These are phyloP conservation scores for Lithospermum erythrorhizon DNA, from an alignment of 257 asterid genomes.

Conservation along the genomic window DNA sequence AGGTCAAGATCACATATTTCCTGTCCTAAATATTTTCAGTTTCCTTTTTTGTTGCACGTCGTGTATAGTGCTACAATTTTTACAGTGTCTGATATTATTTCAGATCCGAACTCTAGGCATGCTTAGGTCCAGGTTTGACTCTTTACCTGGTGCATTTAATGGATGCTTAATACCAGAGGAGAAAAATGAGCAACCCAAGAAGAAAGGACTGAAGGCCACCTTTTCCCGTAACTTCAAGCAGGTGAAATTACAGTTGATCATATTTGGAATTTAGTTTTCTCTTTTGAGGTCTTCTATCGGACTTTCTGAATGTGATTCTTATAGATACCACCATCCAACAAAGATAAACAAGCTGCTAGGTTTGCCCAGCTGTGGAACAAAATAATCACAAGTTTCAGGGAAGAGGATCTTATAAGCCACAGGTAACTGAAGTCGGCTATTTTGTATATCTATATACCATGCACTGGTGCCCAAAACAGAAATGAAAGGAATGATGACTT, in stretches of 20 bases:
- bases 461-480: no score
- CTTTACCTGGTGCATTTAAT: constrained; percentile 93
- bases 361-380: constrained; percentile 99
- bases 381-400: constrained; percentile 92
- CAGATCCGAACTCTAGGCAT: constrained; percentile 96
- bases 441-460: not conserved
- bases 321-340: constrained; percentile 76
- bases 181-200: constrained; percentile 57
- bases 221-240: constrained; percentile 75
- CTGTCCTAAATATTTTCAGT: not conserved
- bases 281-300: constrained; percentile 7
- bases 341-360: constrained; percentile 88
- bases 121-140: constrained; percentile 87
- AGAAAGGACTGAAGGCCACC: constrained; percentile 92
- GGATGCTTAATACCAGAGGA: constrained; percentile 85
- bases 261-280: not conserved
- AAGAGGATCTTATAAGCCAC: constrained; percentile 92
- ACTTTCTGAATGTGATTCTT: constrained; percentile 14
- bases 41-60: not conserved
- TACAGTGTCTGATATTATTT: constrained; percentile 6
- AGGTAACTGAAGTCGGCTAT: constrained; percentile 33
- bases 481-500: not conserved
- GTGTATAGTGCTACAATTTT: not conserved
- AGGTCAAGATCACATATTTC: not conserved
- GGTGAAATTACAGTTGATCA: constrained; percentile 21